Base-by-base conservation (phyloP, 305 asterid genomes). In the Fraxinus ornus region DNA sequence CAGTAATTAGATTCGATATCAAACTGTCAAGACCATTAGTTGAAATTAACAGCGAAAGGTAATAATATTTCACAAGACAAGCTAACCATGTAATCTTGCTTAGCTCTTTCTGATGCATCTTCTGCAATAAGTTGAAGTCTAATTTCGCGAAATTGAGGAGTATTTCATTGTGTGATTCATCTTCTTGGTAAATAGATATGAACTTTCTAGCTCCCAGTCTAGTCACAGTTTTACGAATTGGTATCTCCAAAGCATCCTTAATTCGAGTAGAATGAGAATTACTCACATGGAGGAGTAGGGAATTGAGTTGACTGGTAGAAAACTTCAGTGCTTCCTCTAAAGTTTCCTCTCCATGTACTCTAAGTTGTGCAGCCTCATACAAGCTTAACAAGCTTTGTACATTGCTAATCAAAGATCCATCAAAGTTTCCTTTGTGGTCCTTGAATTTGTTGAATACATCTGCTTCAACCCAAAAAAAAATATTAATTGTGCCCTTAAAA, bases 101-200 rank as follows among this genome's bases (percentile, higher is more conserved):
- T 1, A 87, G 70, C 87, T 89, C 92, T 4, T 47, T 83, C 73
- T 64, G 86, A 62, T 87, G 85, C 47, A 57, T 66, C 81, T 81
- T 89, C n/a, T 89, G 92, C 15, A 84, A 33, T 17, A 86, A 26
- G 73, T 86, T 87, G 80, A 87, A 89, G 76, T 87, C 89, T 81
- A 87, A 4, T 80, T 81, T 89, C 0, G 88, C 88, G 35, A 89
- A 89, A 1, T 83, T 44, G 2, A 88, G 37, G 22, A 89, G 70
- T 10, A 7, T 0, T 39, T 83, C 47, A 2, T 85, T 28, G 5
- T 76, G 87, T 0, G 86, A 79, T 17, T 47, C 87, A 6, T 86
- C 75, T 73, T 85, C 70, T 82, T 82, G 78, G 57, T 89, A 89
- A 0, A 49, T 39, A 2, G 86, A 80, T 2, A 90, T 82, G 60